Base-by-base conservation (phyloP, 805 yeast genomes). In the Candida nanaspora region DNA sequence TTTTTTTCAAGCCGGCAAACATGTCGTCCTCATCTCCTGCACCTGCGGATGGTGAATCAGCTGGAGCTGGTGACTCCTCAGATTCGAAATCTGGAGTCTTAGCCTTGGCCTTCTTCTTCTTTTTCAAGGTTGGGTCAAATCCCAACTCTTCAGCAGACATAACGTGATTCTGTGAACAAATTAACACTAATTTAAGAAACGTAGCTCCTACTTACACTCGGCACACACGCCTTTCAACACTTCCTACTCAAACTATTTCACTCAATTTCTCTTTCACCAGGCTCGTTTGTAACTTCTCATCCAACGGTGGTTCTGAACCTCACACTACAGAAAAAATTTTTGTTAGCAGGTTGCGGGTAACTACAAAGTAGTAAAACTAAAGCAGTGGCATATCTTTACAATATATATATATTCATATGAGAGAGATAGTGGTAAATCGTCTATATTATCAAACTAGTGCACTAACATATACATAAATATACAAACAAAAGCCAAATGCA, bases 1-100 rank as follows among this genome's bases (percentile, higher is more conserved):
- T 86, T 68, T 85, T 85, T 65, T 84, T 86, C 58, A 87, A 68
- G 9, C 93, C 91, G 26, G 87, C 74, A 54, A 86, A 80, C 66
- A 86, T 64, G 46, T 81, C 88, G 41, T 74, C 80, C 42, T 66
- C 70, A 43, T 65, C 72, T 6, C 53, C 56, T 18, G 45, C 47
- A 46, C 41, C 36, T 16, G 49, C 46, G 15, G 63, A 69, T 29
- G 59, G 62, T 49, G 66, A 43, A 63, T 65, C 41, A 28, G 57
- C 65, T 61, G 71, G 71, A 55, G 71, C 59, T 54, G 49, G 48
- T 25, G 62, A 62, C 52, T 49, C 54, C 2, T 46, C 36, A n/a
- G 47, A 54, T 16, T 45, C 59, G 43, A 42, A 59, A 30, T 63
- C 68, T 46, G 63, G 59, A 19, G 59, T 65, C 44, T 64, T 67